Conservation (phyloP, 1,284 basidiomycete species). For the Apiotrichum mycotoxinovorans region DNA sequence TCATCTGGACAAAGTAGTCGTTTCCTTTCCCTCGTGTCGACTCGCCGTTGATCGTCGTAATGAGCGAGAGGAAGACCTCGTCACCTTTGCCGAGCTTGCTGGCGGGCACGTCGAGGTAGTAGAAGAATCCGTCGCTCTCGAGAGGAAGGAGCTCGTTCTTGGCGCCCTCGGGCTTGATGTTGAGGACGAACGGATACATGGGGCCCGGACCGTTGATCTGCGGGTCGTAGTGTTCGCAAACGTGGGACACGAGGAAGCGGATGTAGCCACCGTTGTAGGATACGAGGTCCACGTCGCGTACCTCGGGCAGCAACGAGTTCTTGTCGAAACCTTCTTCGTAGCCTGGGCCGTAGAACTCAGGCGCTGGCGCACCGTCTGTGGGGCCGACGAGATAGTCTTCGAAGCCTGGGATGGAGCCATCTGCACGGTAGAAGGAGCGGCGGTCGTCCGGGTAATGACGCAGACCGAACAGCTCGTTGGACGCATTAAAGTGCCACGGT, state of each 20-base stretch:
- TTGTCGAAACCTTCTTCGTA: constrained; percentile 4
- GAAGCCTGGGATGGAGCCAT: constrained; percentile 1
- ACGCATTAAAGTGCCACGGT: constrained; percentile 5
- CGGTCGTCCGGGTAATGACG: constrained; percentile 10
- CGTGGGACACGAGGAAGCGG: constrained; percentile 5
- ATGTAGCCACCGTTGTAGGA: not conserved
- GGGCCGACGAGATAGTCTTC: constrained; percentile 9
- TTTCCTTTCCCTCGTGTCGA: not conserved
- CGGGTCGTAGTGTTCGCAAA: constrained; percentile 12
- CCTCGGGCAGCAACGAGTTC: not conserved
- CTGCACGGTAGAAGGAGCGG: not conserved
- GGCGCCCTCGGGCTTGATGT: not conserved
- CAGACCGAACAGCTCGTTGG: constrained; percentile 9
- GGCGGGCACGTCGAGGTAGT: not conserved
- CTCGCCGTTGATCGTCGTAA: constrained; percentile 1
- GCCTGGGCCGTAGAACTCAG: not conserved
- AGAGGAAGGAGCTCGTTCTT: not conserved
- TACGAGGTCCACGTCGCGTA: not conserved
- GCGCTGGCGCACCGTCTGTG: not conserved
- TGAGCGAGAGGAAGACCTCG: constrained; percentile 3
- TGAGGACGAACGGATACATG: constrained; percentile 1
- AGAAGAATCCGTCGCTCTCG: constrained; percentile 2
- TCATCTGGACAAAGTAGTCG: not conserved
- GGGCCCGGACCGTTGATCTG: not conserved
- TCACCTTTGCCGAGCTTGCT: not conserved